These are phyloP conservation scores for Gremmenia infestans DNA, from an alignment of 2,329 filamentous ascomycete genomes.

Conservation along the genomic window DNA sequence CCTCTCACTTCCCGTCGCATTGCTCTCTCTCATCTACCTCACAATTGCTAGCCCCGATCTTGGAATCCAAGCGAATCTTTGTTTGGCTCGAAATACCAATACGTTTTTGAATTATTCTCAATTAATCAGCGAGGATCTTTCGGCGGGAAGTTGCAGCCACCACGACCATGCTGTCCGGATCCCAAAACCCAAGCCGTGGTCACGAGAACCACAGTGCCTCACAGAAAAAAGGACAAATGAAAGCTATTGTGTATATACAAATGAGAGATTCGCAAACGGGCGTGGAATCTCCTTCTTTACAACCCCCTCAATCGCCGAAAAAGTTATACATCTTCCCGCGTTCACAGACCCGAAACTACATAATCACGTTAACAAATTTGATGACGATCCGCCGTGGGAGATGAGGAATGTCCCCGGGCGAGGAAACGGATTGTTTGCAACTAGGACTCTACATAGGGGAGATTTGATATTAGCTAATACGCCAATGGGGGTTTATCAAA, in stretches of 20 bases:
- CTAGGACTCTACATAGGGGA: conserved; percentile 20
- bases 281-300: conserved; percentile 29
- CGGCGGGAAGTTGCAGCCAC: neutral
- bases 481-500: conserved; percentile 24
- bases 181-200: conserved; percentile 16
- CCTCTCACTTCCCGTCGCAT: neutral
- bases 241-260: conserved; percentile 27
- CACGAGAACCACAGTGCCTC: conserved; percentile 19
- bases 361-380: conserved; percentile 18
- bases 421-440: conserved; percentile 28
- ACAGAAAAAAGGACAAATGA: conserved; percentile 12
- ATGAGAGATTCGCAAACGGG: conserved; percentile 20
- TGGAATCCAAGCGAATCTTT: neutral
- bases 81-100: neutral
- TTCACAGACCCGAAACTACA: conserved; percentile 15
- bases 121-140: neutral
- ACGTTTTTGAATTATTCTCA: conserved; percentile 1
- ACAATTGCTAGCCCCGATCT: conserved; percentile 1
- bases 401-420: conserved; percentile 20
- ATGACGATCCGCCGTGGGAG: conserved; percentile 21
- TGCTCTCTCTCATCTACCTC: neutral
- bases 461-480: conserved; percentile 23
- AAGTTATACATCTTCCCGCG: conserved; percentile 17
- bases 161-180: neutral
- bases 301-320: conserved; percentile 17